Conservation (phyloP, 139 green algal species). For the Chlamydomonas sphaeroides region DNA sequence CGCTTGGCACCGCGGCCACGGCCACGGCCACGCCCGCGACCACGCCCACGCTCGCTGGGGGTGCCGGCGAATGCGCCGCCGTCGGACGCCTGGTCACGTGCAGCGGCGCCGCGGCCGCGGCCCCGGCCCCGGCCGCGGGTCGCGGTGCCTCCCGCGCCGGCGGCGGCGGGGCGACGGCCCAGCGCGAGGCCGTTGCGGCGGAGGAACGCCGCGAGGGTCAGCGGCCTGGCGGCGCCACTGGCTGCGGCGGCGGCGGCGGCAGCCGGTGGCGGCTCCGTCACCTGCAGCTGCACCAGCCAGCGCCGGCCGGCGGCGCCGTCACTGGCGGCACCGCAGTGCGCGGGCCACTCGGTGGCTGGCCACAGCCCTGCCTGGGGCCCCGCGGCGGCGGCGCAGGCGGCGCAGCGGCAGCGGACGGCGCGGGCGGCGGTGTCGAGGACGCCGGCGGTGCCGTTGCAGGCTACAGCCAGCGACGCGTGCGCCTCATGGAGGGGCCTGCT, state of each 20-base stretch:
- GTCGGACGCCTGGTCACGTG: too few relatives aligned
- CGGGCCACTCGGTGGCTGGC: neutral
- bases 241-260: neutral
- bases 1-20: too few relatives aligned
- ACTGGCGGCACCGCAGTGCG: neutral
- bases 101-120: too few relatives aligned
- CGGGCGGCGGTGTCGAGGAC: neutral
- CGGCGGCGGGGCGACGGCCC: neutral
- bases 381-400: neutral
- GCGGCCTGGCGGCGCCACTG: neutral
- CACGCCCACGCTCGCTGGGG: too few relatives aligned
- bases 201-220: neutral
- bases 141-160: neutral
- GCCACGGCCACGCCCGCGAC: too few relatives aligned
- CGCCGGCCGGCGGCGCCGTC: too few relatives aligned
- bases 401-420: neutral
- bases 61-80: too few relatives aligned
- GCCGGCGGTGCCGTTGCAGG: neutral
- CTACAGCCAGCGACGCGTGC: neutral
- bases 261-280: neutral
- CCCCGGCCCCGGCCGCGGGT: too few relatives aligned
- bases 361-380: neutral
- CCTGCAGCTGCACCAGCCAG: conserved; percentile 15
- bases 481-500: neutral
- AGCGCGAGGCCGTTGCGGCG: conserved; percentile 1